Conservation (phyloP, 2,329 filamentous ascomycete genomes). For the Fusarium humuli region DNA sequence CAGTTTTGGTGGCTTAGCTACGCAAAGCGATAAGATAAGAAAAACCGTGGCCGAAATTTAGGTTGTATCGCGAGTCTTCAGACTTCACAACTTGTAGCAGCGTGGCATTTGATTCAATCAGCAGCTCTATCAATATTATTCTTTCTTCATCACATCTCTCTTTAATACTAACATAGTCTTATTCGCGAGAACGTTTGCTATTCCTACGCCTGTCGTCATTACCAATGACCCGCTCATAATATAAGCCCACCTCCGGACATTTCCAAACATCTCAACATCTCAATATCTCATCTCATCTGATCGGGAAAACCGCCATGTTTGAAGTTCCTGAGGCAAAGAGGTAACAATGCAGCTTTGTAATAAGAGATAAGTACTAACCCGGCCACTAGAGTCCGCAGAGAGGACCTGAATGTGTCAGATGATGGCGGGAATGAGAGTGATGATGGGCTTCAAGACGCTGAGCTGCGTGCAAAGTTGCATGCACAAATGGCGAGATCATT, state of each 20-base stretch:
- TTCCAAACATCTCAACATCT: not conserved
- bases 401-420: conserved; percentile 61
- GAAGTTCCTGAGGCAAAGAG: conserved; percentile 50
- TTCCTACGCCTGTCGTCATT: not conserved
- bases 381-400: conserved; percentile 62
- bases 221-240: conserved; percentile 2
- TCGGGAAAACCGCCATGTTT: conserved; percentile 43
- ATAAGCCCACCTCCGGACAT: conserved; percentile 1
- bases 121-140: conserved; percentile 23
- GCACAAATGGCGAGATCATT: conserved; percentile 62
- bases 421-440: conserved; percentile 43
- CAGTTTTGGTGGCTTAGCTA: not conserved
- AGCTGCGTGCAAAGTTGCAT: conserved; percentile 59
- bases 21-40: conserved; percentile 46
- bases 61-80: conserved; percentile 25
- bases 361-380: conserved; percentile 13
- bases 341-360: conserved; percentile 28
- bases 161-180: not conserved
- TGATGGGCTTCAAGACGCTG: conserved; percentile 52
- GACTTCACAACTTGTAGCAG: conserved; percentile 7
- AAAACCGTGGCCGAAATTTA: conserved; percentile 32
- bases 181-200: not conserved
- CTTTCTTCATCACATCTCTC: conserved; percentile 2
- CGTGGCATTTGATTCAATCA: conserved; percentile 27
- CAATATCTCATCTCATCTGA: conserved; percentile 1